These are phyloP conservation scores for Solanum lycopersicoides DNA, from an alignment of 257 asterid genomes.

Conservation along the genomic window DNA sequence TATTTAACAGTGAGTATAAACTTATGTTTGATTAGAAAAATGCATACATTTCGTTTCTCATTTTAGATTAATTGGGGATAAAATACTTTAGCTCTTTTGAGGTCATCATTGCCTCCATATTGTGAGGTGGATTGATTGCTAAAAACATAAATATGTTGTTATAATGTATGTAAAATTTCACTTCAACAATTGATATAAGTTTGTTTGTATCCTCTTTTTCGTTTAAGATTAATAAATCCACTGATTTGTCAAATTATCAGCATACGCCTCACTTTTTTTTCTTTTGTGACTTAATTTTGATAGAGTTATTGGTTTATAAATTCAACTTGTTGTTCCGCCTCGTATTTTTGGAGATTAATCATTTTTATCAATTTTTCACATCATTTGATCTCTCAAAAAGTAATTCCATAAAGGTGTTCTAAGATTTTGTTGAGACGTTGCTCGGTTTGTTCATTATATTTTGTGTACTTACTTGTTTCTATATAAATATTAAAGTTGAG, in stretches of 20 bases:
- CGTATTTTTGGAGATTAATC: background rate
- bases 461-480: background rate
- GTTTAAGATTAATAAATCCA: too few species aligned
- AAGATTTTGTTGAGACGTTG: background rate
- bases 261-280: too few species aligned
- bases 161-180: too few species aligned
- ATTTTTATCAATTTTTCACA: background rate
- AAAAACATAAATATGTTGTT: too few species aligned
- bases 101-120: constrained; percentile 1
- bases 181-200: too few species aligned
- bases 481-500: background rate
- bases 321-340: too few species aligned
- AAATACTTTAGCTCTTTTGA: constrained; percentile 45
- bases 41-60: constrained; percentile 72
- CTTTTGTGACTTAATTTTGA: too few species aligned
- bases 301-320: too few species aligned
- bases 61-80: constrained; percentile 60
- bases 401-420: background rate
- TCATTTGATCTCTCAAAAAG: background rate
- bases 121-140: background rate
- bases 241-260: too few species aligned
- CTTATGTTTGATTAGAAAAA: constrained; percentile 66
- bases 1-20: constrained; percentile 81
- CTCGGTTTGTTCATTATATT: background rate
- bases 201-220: too few species aligned